Evolutionary conservation across 768 basidiomycete genomes (phyloP), one percentile per base, ranked within the genome.

Genomic region (Leucosporidium yakuticum): DNA sequence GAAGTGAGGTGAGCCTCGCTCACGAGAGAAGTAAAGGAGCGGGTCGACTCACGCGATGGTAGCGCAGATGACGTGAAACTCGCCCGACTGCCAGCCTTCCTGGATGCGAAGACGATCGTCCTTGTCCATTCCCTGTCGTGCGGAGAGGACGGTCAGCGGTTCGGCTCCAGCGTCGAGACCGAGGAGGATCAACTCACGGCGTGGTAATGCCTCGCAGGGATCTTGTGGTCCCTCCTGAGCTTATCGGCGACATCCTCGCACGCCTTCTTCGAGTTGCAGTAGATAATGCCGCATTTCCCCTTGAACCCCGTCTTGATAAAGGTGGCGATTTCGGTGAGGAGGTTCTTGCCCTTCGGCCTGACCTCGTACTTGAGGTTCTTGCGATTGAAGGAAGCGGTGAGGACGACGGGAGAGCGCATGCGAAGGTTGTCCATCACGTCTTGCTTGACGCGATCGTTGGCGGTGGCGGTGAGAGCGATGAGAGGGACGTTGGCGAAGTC

Each of bases 381-480:
- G 6, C 96, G 88, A 75, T 99, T 97, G 81, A 96, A 96, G 0
- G 93, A 94, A 74, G 91, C 88, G 4, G 81, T 83, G 64, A 95
- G 83, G 29, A 84, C 81, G 15, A 83, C 82, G 62, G 86, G 84
- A 65, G 82, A 77, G 27, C 75, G 76, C 66, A 97, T 83, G 31
- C 83, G 80, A 14, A 98, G 85, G 19, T 85, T 85, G 23, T 81
- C 77, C 62, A 87, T 84, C 75, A 99, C 90, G 78, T 98, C 93
- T 27, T 85, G 82, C 55, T 88, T 83, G 0, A 88, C 88, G 62
- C 86, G 82, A 50, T 83, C 81, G 75, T 90, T 91, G 5, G 95
- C 96, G 1, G 95, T 99, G 11, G 93, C 96, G 0, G 96, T 99
- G 56, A 98, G 83, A 0, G 96, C 96, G 85, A 97, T 96, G 74